Evolutionary conservation across 163 green algal genomes (phyloP), one percentile per base, ranked within the genome.

Genomic region (Prototheca stagnorum): DNA sequence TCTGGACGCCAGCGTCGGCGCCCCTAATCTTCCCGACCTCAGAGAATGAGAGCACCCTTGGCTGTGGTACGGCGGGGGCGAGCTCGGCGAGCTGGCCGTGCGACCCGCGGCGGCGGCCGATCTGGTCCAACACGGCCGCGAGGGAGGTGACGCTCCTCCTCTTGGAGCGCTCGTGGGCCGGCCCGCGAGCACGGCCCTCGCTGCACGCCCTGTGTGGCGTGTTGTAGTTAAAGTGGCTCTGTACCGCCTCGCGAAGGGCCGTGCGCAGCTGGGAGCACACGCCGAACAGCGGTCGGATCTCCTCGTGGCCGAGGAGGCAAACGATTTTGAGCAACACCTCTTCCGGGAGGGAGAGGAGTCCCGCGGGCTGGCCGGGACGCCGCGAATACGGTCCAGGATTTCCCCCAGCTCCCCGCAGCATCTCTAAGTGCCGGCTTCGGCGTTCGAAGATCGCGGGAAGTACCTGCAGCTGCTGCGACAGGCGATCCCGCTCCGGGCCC

Each of bases 251-350:
- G 17, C 56, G 39, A 23, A 72, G 48, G 29, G 56, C 67, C 16
- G 40, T 45, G 20, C 37, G 33, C n/a, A 73, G 49, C n/a, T 64
- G 35, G 40, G 59, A 53, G 47, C 60, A 67, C 16, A 70, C 63
- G 44, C 31, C 25, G 43, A 72, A 72, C 23, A 73, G 36, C 11
- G 64, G 64, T 3, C 50, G 44, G 21, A 73, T 50, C 17, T 73
- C 64, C 11, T 67, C 49, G 36, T 73, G 64, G 1, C 40, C 16
- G 11, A 73, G 50, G 20, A 55, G 50, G 54, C 63, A 73, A 15
- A 73, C 26, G 31, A 73, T 64, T 22, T 67, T 56, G 19, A 73
- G 26, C 59, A 74, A 29, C 19, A 74, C 61, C 31, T 74, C 64
- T 35, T 74, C 64, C 5, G 64, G 64, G 22, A 74, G 39, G 6